Conservation (phyloP, 192 early-diverging fungal species). For the Mortierella claussenii region DNA sequence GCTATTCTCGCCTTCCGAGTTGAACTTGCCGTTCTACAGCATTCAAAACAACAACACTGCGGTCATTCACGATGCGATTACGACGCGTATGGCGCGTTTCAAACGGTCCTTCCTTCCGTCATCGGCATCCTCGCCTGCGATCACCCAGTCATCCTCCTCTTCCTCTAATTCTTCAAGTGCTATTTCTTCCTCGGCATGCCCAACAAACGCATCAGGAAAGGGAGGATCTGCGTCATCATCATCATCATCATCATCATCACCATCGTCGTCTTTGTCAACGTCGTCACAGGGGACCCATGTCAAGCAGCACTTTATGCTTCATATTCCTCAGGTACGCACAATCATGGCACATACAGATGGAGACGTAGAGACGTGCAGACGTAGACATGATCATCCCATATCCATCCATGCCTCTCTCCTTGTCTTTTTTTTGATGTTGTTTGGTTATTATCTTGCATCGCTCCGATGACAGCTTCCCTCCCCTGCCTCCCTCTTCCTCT, state of each 20-base stretch:
- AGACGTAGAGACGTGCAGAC: too few species aligned
- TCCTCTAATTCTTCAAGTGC: slow-evolving; percentile 4
- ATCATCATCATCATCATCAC: neutral
- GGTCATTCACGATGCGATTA: slow-evolving; percentile 33
- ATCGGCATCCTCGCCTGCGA: neutral
- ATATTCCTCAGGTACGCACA: slow-evolving; percentile 44
- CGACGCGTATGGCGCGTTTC: slow-evolving; percentile 34
- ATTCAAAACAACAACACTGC: slow-evolving; percentile 12
- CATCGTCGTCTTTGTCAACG: neutral
- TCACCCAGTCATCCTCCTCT: neutral
- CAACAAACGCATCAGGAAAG: too few species aligned
- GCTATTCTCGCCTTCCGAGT: slow-evolving; percentile 21
- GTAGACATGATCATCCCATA: too few species aligned
- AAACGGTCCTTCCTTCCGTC: slow-evolving; percentile 33
- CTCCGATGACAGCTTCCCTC: too few species aligned
- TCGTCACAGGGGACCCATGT: slow-evolving; percentile 2
- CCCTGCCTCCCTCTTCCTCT: too few species aligned
- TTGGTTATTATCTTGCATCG: too few species aligned
- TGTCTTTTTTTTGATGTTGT: too few species aligned
- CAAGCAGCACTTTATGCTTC: slow-evolving; percentile 48
- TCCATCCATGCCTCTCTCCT: too few species aligned
- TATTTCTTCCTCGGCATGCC: too few species aligned
- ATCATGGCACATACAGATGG: too few species aligned
- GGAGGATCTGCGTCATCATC: too few species aligned
- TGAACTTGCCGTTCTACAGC: slow-evolving; percentile 25